Evolutionary conservation across 805 yeast genomes (phyloP).

Genomic region (Candida wancherniae): DNA sequence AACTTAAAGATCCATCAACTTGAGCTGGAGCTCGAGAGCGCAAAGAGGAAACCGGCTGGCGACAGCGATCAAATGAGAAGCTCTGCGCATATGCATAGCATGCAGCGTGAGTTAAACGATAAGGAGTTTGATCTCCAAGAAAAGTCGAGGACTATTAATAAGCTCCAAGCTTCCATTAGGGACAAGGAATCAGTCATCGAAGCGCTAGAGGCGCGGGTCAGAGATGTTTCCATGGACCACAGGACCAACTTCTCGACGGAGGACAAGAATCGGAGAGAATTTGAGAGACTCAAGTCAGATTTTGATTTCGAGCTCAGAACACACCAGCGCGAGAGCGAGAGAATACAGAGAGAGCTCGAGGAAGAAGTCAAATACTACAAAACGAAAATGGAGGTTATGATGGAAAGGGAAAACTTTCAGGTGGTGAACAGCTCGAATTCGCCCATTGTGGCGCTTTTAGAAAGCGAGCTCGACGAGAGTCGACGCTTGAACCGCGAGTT

Average conservation of each 20-base stretch:
- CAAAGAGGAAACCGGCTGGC: constrained; percentile 17
- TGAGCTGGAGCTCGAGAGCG: constrained; percentile 31
- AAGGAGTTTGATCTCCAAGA: constrained; percentile 17
- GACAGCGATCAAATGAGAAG: constrained; percentile 11
- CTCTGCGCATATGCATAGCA: constrained; percentile 29
- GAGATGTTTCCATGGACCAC: constrained; percentile 23
- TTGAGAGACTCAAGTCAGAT: constrained; percentile 23
- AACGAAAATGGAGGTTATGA: constrained; percentile 22
- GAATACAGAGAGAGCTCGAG: constrained; percentile 30
- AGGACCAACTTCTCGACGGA: constrained; percentile 5
- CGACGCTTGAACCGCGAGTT: constrained; percentile 24
- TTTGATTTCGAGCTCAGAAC: constrained; percentile 37
- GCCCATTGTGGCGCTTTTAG: constrained; percentile 21
- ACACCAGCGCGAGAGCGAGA: constrained; percentile 35
- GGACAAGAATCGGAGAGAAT: constrained; percentile 16
- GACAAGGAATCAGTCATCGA: constrained; percentile 36
- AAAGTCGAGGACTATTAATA: constrained; percentile 16
- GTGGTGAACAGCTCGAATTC: constrained; percentile 6
- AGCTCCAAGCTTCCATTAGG: constrained; percentile 17
- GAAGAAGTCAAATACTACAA: constrained; percentile 31
- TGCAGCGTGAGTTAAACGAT: constrained; percentile 27
- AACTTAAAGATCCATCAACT: constrained; percentile 33
- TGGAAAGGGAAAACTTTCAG: constrained; percentile 13
- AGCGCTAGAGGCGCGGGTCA: constrained; percentile 28
- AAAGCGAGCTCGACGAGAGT: constrained; percentile 31